These are phyloP conservation scores for Lenwebbia sp. DNA, from an alignment of 345 rosid genomes.

Conservation along the genomic window DNA sequence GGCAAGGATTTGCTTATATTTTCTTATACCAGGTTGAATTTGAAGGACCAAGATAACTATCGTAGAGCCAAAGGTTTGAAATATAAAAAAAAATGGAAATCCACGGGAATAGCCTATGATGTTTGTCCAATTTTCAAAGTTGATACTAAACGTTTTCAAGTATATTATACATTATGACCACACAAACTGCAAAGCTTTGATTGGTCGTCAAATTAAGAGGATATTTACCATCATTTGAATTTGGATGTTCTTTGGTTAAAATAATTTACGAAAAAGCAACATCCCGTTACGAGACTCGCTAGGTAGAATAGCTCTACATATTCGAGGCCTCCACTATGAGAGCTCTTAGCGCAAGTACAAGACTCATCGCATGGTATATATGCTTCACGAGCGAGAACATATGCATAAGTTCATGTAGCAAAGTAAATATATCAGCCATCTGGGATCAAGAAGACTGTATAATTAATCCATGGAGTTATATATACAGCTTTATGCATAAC, in stretches of 20 bases:
- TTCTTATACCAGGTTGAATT: background rate
- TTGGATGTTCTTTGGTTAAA: background rate
- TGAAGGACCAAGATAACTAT: background rate
- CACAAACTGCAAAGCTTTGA: background rate
- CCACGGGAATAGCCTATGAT: background rate
- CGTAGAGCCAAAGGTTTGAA: background rate
- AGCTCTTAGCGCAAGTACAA: background rate
- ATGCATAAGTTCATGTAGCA: background rate
- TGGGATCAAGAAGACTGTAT: background rate
- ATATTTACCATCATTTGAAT: background rate
- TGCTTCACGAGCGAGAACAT: background rate
- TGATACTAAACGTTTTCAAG: background rate
- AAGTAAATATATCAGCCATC: no score
- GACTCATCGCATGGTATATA: background rate
- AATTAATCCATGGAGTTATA: background rate
- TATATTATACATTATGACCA: background rate
- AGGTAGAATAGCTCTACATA: background rate
- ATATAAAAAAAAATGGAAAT: background rate
- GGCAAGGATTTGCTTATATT: background rate
- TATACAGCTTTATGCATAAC: background rate
- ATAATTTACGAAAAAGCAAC: background rate
- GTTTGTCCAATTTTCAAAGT: background rate
- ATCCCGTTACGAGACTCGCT: background rate
- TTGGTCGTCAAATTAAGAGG: background rate
- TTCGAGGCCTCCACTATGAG: background rate